Base-by-base conservation (phyloP, 2,329 filamentous ascomycete species). In the Fusarium secorum region DNA sequence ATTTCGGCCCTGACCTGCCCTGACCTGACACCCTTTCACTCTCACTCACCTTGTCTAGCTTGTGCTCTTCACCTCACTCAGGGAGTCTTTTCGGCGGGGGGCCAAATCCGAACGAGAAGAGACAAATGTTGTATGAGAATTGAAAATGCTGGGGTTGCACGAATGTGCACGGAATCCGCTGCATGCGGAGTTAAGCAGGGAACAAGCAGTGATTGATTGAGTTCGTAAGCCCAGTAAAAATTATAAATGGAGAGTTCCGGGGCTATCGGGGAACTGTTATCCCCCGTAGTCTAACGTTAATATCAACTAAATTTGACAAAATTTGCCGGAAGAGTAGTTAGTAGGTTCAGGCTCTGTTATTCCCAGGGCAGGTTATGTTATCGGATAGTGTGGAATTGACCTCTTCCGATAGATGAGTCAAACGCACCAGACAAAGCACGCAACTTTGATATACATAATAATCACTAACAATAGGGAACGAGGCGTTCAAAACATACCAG, bases 201-300 rank as follows among this genome's bases (percentile, higher is more conserved):
- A 30, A 36, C 22, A 51, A 49, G 35, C 52, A 56, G 30, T 26
- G 17, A 42, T 10, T n/a, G 41, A 36, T 38, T 66, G 36, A 35
- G 32, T 28, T 45, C 18, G 22, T 53, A 57, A 38, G 26, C 51
- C 38, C 36, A 22, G 52, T 45, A 58, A 46, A 56, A n/a, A 24
- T 22, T 24, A 26, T 33, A 18, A 49, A 24, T 48, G 52, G 59
- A 33, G 28, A 35, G 32, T 46, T 59, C 57, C 68, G 68, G 68
- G 42, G 69, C 51, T 66, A 55, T 64, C 68, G 68, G 68, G 68
- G 30, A 69, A 41, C 35, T 65, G 39, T 46, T 48, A 61, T 51
- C 26, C 35, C 49, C 68, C 64, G 68, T 61, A 48, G 38, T 49
- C 48, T 49, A 42, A 60, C 41, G 48, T 51, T 32, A 46, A 41